phyloP scores from a whole-genome alignment of 2,329 filamentous ascomycete species.

The Ophiostoma perfectum region DNA sequence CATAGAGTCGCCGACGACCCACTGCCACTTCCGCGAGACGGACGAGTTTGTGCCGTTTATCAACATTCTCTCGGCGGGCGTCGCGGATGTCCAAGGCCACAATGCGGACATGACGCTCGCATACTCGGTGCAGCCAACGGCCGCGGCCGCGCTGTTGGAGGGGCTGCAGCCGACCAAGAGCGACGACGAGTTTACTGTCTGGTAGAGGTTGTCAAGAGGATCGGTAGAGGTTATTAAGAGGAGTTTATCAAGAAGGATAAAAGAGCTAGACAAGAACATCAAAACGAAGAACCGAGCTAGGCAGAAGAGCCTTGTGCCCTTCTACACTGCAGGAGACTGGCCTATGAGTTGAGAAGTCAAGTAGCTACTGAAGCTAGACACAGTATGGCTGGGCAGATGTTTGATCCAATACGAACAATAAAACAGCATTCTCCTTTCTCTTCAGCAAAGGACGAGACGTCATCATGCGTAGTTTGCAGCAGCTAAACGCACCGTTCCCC shows the following conservation, averaged over 20 bases:
- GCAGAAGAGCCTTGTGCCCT: too few species aligned
- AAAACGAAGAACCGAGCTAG: too few species aligned
- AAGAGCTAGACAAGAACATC: too few species aligned
- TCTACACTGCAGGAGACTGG: too few species aligned
- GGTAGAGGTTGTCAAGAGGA: background rate
- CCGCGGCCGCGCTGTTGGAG: slow-evolving; percentile 18
- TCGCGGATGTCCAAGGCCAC: slow-evolving; percentile 35
- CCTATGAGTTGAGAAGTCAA: too few species aligned
- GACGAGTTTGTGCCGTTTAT: slow-evolving; percentile 38
- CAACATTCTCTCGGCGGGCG: slow-evolving; percentile 38
- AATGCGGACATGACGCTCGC: slow-evolving; percentile 34
- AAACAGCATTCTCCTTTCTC: too few species aligned
- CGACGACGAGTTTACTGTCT: background rate
- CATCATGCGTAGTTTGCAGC: background rate
- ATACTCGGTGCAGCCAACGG: slow-evolving; percentile 31
- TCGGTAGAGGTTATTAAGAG: background rate
- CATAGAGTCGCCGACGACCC: slow-evolving; percentile 40
- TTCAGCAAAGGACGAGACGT: too few species aligned
- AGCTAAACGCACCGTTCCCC: background rate
- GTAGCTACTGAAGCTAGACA: too few species aligned
- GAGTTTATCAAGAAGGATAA: too few species aligned
- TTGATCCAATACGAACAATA: too few species aligned
- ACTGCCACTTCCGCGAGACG: slow-evolving; percentile 42
- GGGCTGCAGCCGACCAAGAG: background rate
- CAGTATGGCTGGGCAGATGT: too few species aligned